Evolutionary conservation across 2,329 filamentous ascomycete genomes (phyloP).

Genomic region (Dichotomopilus funicola): DNA sequence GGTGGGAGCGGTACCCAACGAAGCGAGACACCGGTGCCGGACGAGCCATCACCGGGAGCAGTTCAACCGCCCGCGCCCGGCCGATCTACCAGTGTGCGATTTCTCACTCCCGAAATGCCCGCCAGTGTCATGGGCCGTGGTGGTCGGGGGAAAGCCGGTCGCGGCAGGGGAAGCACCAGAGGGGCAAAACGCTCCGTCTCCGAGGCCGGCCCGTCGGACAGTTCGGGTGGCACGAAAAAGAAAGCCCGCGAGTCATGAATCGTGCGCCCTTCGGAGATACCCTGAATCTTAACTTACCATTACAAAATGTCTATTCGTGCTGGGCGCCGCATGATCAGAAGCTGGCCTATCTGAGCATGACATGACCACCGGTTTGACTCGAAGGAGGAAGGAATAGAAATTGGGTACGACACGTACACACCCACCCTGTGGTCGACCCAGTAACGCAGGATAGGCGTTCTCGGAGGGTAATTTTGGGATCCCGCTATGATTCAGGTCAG

Average conservation of each 20-base stretch:
- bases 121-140: conserved; percentile 9
- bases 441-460: too few relatives aligned
- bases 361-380: not conserved
- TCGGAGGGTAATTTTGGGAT: too few relatives aligned
- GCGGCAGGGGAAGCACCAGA: conserved; percentile 4
- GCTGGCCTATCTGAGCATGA: not conserved
- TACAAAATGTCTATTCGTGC: too few relatives aligned
- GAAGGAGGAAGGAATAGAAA: too few relatives aligned
- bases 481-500: too few relatives aligned
- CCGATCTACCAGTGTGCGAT: conserved; percentile 4
- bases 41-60: not conserved
- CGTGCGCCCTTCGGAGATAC: not conserved
- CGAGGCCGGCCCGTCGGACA: conserved; percentile 1
- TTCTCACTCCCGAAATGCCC: conserved; percentile 18
- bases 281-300: not conserved
- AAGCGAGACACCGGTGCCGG: conserved; percentile 12
- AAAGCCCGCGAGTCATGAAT: conserved; percentile 4
- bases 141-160: not conserved
- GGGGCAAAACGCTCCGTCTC: conserved; percentile 15
- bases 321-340: not conserved
- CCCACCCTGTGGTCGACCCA: too few relatives aligned
- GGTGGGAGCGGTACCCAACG: conserved; percentile 8
- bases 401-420: too few relatives aligned
- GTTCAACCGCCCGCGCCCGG: not conserved
- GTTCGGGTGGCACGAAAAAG: conserved; percentile 1